Evolutionary conservation across 352 stramenopile species (phyloP).

Genomic region (Globisporangium uncinulatum): DNA sequence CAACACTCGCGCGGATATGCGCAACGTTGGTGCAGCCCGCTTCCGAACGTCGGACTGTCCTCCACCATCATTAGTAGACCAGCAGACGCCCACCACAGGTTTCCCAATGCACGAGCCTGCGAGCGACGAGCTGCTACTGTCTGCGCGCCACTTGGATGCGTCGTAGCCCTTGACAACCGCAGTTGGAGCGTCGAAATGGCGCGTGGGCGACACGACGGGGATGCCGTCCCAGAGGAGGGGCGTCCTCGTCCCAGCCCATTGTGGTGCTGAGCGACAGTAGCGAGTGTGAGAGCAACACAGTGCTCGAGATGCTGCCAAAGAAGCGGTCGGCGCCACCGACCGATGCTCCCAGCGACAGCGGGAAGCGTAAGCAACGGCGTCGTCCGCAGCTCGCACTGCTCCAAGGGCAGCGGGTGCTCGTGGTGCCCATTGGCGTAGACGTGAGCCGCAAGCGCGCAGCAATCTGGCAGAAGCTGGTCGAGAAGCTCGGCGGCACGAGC

Average conservation of each 20-base stretch:
- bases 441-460: slow-evolving; percentile 61
- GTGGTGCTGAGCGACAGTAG: not conserved
- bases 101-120: not conserved
- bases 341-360: not conserved
- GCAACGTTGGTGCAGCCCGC: too few species aligned
- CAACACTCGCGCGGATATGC: too few species aligned
- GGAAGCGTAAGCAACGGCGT: not conserved
- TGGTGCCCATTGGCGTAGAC: slow-evolving; percentile 52
- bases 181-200: not conserved
- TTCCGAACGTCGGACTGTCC: too few species aligned
- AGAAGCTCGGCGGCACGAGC: slow-evolving; percentile 37
- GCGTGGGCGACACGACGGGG: not conserved
- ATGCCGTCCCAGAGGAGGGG: not conserved
- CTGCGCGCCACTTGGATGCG: slow-evolving; percentile 26
- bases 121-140: slow-evolving; percentile 22
- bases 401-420: slow-evolving; percentile 29
- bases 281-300: not conserved
- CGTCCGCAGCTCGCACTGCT: slow-evolving; percentile 15
- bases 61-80: too few species aligned
- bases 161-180: slow-evolving; percentile 12
- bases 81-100: too few species aligned
- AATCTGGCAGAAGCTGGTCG: slow-evolving; percentile 56
- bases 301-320: slow-evolving; percentile 7
- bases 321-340: not conserved
- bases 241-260: not conserved